Conservation (phyloP, 2,329 filamentous ascomycete species). For the Colletotrichum eleusines region DNA sequence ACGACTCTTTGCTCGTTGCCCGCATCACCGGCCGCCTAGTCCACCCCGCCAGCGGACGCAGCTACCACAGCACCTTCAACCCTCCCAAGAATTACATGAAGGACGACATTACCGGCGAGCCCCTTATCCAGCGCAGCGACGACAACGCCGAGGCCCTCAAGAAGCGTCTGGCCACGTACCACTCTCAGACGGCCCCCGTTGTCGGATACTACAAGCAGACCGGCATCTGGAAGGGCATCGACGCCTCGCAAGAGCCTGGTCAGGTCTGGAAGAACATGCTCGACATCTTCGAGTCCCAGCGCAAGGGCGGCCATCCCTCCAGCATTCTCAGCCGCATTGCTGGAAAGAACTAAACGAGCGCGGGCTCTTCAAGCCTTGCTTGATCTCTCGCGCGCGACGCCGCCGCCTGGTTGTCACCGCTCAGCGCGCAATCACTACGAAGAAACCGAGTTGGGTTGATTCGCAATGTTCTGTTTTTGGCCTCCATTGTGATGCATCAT, state of each 20-base stretch:
- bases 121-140: constrained; percentile 93
- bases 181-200: constrained; percentile 92
- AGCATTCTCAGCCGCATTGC: constrained; percentile 56
- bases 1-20: constrained; percentile 91
- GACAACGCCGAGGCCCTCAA: constrained; percentile 96
- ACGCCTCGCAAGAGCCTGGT: constrained; percentile 95
- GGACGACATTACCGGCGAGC: constrained; percentile 97
- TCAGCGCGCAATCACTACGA: constrained; percentile 6
- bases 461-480: constrained; percentile 2
- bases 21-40: constrained; percentile 96
- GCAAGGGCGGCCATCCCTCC: constrained; percentile 48
- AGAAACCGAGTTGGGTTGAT: constrained; percentile 10
- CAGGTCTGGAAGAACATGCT: constrained; percentile 96
- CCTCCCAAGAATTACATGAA: constrained; percentile 94
- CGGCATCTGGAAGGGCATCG: constrained; percentile 95
- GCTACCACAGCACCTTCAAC: constrained; percentile 99
- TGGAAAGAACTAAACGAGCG: constrained; percentile 47
- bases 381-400: not conserved
- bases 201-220: constrained; percentile 97
- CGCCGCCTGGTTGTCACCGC: not conserved
- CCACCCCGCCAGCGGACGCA: constrained; percentile 94
- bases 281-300: constrained; percentile 75
- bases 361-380: constrained; percentile 2
- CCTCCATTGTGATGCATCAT: constrained; percentile 3
- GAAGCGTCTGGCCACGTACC: constrained; percentile 95